Conservation (phyloP, 148 eudicot genomes). For the Camellia sinensis region DNA sequence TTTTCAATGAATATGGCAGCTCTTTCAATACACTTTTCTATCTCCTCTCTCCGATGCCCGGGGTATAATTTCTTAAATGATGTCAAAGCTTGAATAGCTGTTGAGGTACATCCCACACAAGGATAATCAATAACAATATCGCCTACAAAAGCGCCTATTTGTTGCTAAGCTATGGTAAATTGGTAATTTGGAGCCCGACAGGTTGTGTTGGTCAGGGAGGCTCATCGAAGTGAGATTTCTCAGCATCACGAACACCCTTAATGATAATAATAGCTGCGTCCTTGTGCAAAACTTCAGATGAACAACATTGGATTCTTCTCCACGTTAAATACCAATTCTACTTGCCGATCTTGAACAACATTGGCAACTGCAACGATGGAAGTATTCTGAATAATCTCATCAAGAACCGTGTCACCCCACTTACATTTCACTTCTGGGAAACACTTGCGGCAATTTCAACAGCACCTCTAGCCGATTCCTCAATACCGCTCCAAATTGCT, state of each 20-base stretch:
- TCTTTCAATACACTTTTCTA: no score
- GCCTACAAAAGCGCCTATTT: neutral
- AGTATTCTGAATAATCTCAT: constrained; percentile 63
- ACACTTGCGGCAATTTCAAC: constrained; percentile 61
- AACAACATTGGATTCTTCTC: constrained; percentile 64
- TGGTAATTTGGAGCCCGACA: neutral
- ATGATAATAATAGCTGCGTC: constrained; percentile 86
- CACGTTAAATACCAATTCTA: constrained; percentile 14
- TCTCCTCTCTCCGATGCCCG: no score
- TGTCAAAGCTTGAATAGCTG: no score
- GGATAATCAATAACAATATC: no score
- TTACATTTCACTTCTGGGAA: constrained; percentile 72
- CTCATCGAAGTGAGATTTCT: constrained; percentile 20
- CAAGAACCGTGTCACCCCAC: constrained; percentile 80
- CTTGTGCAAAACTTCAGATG: constrained; percentile 85
- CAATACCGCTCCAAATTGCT: constrained; percentile 85
- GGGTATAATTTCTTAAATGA: no score
- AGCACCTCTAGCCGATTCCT: constrained; percentile 85
- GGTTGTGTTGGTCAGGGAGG: neutral
- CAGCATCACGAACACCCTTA: constrained; percentile 54
- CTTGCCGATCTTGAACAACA: no score
- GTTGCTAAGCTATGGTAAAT: neutral
- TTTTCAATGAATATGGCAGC: no score
- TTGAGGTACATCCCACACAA: no score
- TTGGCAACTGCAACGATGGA: constrained; percentile 59